Evolutionary conservation across 768 basidiomycete species (phyloP), one percentile per base, ranked within the genome.

Genomic region (Sistotremastrum suecicum): DNA sequence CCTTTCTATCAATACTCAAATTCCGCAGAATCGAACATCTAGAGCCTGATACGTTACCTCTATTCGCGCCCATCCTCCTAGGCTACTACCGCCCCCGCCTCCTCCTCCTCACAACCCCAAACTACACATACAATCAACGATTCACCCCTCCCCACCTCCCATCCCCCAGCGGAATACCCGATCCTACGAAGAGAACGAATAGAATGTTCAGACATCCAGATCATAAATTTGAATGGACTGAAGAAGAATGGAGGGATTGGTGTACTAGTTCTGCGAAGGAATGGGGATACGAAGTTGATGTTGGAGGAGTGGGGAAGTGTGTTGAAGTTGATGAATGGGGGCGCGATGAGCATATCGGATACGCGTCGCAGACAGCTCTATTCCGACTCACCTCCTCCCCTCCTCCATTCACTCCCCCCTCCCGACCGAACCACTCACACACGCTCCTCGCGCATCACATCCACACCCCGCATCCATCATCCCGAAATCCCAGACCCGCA

Each of bases 191-290:
- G 9, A 74, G 83, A 11, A 90, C 86, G 0, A 56, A 71, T 41
- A 74, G 88, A 1, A 60, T 83, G 31, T 91, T 90, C 64, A 70
- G 89, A 20, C 86, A 92, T 56, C 48, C 61, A 28, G 89, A 91
- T 52, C 89, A 94, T 60, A 83, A 89, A 53, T 88, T 91, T 50
- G 89, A 94, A 59, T 92, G 84, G 83, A 90, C 86, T 0, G 57
- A 62, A 0, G 74, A 75, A 2, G 89, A 92, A 54, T 94, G 88
- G 56, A 54, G 57, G 12, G 53, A 51, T 10, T 84, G 80, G 76
- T 88, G 86, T 55, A 50, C 60, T 7, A 56, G 54, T 0, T 65
- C 63, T 2, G 84, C 81, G 0, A 56, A 55, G 3, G 68, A 74
- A 41, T 90, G 83, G 82, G 84, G 83, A 0, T 90, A 90, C 51